Evolutionary conservation across 75 land plant species (phyloP), one percentile per base, ranked within the genome.

Genomic region (Pinus albicaulis): DNA sequence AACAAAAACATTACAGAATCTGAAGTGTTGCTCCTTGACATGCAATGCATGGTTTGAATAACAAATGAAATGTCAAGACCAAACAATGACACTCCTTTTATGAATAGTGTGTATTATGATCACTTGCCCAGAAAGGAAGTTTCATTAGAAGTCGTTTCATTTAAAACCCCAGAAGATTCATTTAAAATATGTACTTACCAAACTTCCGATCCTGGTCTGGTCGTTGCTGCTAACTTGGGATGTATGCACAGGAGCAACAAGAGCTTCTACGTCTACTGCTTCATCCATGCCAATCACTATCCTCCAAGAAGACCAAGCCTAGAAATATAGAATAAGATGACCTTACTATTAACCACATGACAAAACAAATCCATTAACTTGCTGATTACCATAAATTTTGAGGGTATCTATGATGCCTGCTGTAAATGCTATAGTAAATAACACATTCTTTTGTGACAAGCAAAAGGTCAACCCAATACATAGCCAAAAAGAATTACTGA

Each of bases 261-360:
- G 71, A 41, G 52, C 71, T 20, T 41, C 23, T 68, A 68, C 41
- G n/a, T 68, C 71, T 68, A 68, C n/a, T 68, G 38, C n/a, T 44
- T 68, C 48, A 52, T 68, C 71, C 71, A 68, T 68, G 71, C 71
- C 71, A 68, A 68, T 68, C 23, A 68, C 48, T 17, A 38, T 41
- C 53, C 10, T 23, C 71, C 52, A 10, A 36, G 41, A 38, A 68
- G 38, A 68, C 23, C 53, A 10, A 48, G 53, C 11, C 53, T 48
- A 48, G 53, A 48, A 48, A 48, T 48, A 48, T 48, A 48, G 10
- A 48, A 48, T 48, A 48, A 48, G 53, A 48, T 11, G 53, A 48
- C 11, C 11, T 41, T 68, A 68, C 44, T 20, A 68, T 41, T 68
- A 38, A 10, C 53, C 71, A 68, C n/a, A 23, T 10, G 48, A 38